Evolutionary conservation across 2,329 filamentous ascomycete species (phyloP).

Genomic region (Polychaeton citri): DNA sequence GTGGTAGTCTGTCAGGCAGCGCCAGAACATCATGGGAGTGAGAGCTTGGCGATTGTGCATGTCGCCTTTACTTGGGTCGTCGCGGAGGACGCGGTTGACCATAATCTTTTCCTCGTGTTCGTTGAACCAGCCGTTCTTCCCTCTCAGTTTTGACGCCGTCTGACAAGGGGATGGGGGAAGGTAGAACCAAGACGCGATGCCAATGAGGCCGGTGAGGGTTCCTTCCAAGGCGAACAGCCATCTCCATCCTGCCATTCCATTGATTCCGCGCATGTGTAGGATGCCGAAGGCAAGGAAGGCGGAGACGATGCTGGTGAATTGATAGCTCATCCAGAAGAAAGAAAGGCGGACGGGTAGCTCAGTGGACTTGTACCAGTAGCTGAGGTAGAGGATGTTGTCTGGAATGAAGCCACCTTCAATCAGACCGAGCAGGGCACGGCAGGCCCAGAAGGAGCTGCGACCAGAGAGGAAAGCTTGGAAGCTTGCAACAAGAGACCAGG

Average conservation of each 20-base stretch:
- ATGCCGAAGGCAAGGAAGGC: slow-evolving; percentile 45
- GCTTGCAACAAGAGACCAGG: slow-evolving; percentile 23
- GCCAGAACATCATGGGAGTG: slow-evolving; percentile 33
- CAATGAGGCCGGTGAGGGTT: slow-evolving; percentile 41
- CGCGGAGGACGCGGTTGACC: slow-evolving; percentile 47
- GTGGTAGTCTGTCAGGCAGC: slow-evolving; percentile 40
- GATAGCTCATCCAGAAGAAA: slow-evolving; percentile 57
- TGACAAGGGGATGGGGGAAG: slow-evolving; percentile 47
- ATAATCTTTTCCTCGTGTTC: slow-evolving; percentile 57
- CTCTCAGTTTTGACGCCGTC: slow-evolving; percentile 48
- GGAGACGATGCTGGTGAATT: slow-evolving; percentile 40
- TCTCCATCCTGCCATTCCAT: slow-evolving; percentile 41
- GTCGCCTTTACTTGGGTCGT: slow-evolving; percentile 44
- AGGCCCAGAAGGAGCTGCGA: slow-evolving; percentile 14
- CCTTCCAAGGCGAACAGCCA: slow-evolving; percentile 40
- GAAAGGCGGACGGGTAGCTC: slow-evolving; percentile 56
- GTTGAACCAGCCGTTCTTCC: slow-evolving; percentile 52
- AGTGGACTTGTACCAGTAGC: slow-evolving; percentile 61
- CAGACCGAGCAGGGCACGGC: slow-evolving; percentile 11
- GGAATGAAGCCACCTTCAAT: slow-evolving; percentile 41
- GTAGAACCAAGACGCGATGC: slow-evolving; percentile 43
- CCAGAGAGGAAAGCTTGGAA: slow-evolving; percentile 19
- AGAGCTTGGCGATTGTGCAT: slow-evolving; percentile 49
- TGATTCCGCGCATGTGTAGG: slow-evolving; percentile 30
- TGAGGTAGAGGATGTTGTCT: slow-evolving; percentile 53